Evolutionary conservation across 2,329 filamentous ascomycete species (phyloP), one percentile per base, ranked within the genome.

Genomic region (Thermoascus crustaceus): DNA sequence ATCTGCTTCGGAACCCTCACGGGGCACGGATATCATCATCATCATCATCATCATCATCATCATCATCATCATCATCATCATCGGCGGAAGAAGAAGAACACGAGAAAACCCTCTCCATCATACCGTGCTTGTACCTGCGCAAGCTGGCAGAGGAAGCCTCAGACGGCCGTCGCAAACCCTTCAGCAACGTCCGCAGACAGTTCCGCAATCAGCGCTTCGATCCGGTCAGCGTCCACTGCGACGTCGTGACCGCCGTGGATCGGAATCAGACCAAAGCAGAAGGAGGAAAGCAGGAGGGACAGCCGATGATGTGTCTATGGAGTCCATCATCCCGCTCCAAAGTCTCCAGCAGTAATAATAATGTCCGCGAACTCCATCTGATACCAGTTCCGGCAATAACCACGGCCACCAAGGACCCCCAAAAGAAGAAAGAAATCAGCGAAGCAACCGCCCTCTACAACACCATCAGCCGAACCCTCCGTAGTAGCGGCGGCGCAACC

Each of bases 141-240:
- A n/a, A n/a, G n/a, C n/a, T n/a, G n/a, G n/a, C n/a, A n/a, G n/a
- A n/a, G n/a, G n/a, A n/a, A n/a, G n/a, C n/a, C n/a, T n/a, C n/a
- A n/a, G n/a, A n/a, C n/a, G n/a, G n/a, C 13, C 11, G 43, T 2
- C 27, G 20, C 7, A 41, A 40, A 16, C 44, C 50, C 0, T 56
- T 59, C 23, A 37, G 40, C 4, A 37, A 42, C 26, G 39, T 55
- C 4, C 46, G 50, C 3, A 38, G 30, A 7, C 53, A 48, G 7
- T 61, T 60, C 40, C 50, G 55, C 7, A 61, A 59, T 25, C 57
- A 61, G 33, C 45, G 39, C 7, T 48, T 43, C 14, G 60, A 64
- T 38, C 54, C 57, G 1, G 60, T 63, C 27, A 53, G 43, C 24
- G 24, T 42, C 1, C 50, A 53, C 20, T 54, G 49, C 5, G 48